Percentiles rank a stretch among this genome's conserved stretches.
These are phyloP conservation scores for Xylaria scruposa DNA, from an alignment of 495 filamentous ascomycete species.

Conservation along the genomic window DNA sequence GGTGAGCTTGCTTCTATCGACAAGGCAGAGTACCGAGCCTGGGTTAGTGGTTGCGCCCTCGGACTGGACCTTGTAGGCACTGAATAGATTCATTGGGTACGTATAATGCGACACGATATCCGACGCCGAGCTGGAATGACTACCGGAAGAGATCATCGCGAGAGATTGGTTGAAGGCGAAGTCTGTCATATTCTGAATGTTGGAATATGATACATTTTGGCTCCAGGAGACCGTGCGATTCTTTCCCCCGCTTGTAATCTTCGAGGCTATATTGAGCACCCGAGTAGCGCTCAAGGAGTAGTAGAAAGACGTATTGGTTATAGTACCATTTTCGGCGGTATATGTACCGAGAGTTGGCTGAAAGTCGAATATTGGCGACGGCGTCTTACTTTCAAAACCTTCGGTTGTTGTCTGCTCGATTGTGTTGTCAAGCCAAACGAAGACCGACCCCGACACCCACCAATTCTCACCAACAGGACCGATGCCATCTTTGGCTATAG, in stretches of 20 bases:
- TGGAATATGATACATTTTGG: slow-evolving; percentile 66
- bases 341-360: slow-evolving; percentile 45
- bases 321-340: slow-evolving; percentile 52
- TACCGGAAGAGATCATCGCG: slow-evolving; percentile 66
- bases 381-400: slow-evolving; percentile 28
- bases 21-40: slow-evolving; percentile 36
- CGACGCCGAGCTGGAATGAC: slow-evolving; percentile 54
- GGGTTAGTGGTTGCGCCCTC: slow-evolving; percentile 37
- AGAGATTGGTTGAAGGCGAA: slow-evolving; percentile 68
- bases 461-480: slow-evolving; percentile 71
- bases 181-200: slow-evolving; percentile 63
- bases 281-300: slow-evolving; percentile 67
- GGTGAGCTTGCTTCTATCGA: slow-evolving; percentile 35
- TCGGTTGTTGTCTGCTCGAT: slow-evolving; percentile 59
- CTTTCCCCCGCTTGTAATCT: slow-evolving; percentile 52
- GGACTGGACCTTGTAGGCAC: slow-evolving; percentile 35
- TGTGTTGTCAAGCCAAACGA: slow-evolving; percentile 68
- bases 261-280: slow-evolving; percentile 60
- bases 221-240: slow-evolving; percentile 57
- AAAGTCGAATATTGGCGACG: slow-evolving; percentile 44
- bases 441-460: slow-evolving; percentile 84
- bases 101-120: slow-evolving; percentile 41
- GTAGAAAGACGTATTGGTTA: slow-evolving; percentile 65
- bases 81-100: slow-evolving; percentile 40
- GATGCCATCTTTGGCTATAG: slow-evolving; percentile 48